Percentiles rank a stretch among this genome's conserved stretches.
Conservation (phyloP, 2,329 filamentous ascomycete genomes). For the Epichloe coenophiala region DNA sequence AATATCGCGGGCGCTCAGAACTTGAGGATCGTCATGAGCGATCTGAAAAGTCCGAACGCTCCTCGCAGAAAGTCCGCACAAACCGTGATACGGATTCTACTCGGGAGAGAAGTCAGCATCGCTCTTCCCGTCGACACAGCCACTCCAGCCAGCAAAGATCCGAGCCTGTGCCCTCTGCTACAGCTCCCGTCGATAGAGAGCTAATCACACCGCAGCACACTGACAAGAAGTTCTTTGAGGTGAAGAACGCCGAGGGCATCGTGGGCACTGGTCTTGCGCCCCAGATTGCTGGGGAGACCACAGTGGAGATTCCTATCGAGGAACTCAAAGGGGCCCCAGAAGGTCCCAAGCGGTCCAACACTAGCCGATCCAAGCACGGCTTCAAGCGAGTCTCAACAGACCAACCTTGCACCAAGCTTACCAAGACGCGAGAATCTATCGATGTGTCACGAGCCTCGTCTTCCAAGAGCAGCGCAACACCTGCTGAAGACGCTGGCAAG, state of each 20-base stretch:
- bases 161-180: constrained; percentile 16
- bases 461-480: neutral
- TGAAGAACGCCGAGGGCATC: constrained; percentile 24
- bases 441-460: neutral
- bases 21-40: constrained; percentile 15
- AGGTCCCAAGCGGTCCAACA: constrained; percentile 16
- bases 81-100: constrained; percentile 22
- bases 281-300: constrained; percentile 11
- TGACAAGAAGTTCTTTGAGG: constrained; percentile 29
- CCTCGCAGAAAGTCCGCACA: constrained; percentile 11
- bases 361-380: constrained; percentile 14
- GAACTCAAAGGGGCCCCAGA: constrained; percentile 10
- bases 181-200: constrained; percentile 13
- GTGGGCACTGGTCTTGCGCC: constrained; percentile 13
- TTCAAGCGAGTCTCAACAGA: constrained; percentile 17
- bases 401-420: constrained; percentile 11
- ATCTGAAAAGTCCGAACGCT: constrained; percentile 2
- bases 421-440: constrained; percentile 11
- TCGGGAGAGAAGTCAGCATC: constrained; percentile 18
- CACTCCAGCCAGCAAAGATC: constrained; percentile 21
- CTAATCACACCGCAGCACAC: constrained; percentile 8
- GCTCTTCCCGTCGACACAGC: constrained; percentile 28
- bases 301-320: constrained; percentile 1
- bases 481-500: constrained; percentile 3
- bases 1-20: constrained; percentile 11